Base-by-base conservation (phyloP, 2,329 filamentous ascomycete genomes). In the Lecanicillium sp. region DNA sequence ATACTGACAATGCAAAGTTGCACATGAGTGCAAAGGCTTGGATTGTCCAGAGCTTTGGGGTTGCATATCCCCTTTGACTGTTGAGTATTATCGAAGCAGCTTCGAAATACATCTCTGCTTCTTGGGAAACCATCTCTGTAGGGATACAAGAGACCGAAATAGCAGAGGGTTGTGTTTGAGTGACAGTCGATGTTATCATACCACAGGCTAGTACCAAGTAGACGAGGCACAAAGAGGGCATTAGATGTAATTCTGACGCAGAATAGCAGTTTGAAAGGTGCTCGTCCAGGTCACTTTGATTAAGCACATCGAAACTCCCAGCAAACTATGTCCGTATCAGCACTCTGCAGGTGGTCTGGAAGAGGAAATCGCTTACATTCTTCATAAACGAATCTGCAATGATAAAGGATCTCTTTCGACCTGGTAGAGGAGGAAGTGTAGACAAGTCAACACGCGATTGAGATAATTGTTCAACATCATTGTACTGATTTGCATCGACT, bases 181-280 rank as follows among this genome's bases (percentile, higher is more conserved):
- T 7, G 11, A 25, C 22, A 25, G 22, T 6, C 6, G 22, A 6
- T 7, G 6, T 25, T 11, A 25, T 25, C 22, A 25, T 25, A 2
- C 80, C 80, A 36, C 81, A 74, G 2, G 80, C 74, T 33, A 83
- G 70, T 0, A 76, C 71, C 5, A 83, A 60, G 47, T 78, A 75
- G 13, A 84, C 52, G 8, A 78, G 59, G 48, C 78, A 82, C 7
- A 80, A 58, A 46, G 71, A 70, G 0, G 69, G 64, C 6, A 68
- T 63, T 14, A 69, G 63, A 1, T 68, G 62, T 6, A 58, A 59
- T 0, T 75, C 59, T 1, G 74, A 73, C 44, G 75, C 68, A 7
- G 59, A 56, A 45, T 80, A 80, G 51, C 70, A 79, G 27, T 58
- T 56, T 1, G 74, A 66, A 2, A 81, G 50, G 1, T 60, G 60